phyloP scores from a whole-genome alignment of 257 asterid species.

The Solanum appendiculatum region DNA sequence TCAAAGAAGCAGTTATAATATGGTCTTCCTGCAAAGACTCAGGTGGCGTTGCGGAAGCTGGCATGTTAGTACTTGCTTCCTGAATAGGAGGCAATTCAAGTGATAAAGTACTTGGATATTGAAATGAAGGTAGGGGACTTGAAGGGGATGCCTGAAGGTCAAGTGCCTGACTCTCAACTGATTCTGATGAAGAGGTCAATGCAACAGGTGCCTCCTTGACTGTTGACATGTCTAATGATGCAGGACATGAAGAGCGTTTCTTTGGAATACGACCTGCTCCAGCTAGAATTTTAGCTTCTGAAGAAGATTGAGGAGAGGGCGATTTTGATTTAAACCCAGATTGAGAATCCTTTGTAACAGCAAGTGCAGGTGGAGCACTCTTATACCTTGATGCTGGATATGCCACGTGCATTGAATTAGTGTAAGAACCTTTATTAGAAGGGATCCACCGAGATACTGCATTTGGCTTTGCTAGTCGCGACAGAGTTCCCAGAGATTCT shows the following conservation, averaged over 20 bases:
- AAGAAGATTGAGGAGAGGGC: slow-evolving; percentile 32
- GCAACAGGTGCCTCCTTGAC: slow-evolving; percentile 18
- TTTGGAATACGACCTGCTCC: slow-evolving; percentile 23
- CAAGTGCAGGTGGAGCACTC: slow-evolving; percentile 78
- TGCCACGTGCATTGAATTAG: slow-evolving; percentile 84
- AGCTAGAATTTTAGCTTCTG: slow-evolving; percentile 29
- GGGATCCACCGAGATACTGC: slow-evolving; percentile 93
- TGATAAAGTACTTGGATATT: neutral
- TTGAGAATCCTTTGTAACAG: slow-evolving; percentile 46
- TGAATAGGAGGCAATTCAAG: slow-evolving; percentile 1
- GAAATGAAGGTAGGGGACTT: neutral
- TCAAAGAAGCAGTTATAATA: neutral
- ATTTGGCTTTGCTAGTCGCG: slow-evolving; percentile 63
- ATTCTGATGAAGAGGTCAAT: slow-evolving; percentile 16
- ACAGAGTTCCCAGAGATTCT: slow-evolving; percentile 29
- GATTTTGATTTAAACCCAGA: slow-evolving; percentile 48
- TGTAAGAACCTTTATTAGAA: slow-evolving; percentile 79
- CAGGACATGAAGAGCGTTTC: slow-evolving; percentile 38
- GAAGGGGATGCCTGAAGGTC: neutral
- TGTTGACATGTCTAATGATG: slow-evolving; percentile 34
- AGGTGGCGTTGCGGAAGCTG: neutral
- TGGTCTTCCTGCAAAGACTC: neutral
- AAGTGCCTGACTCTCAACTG: neutral
- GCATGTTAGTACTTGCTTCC: neutral
- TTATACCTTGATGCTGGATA: slow-evolving; percentile 82